Base-by-base conservation (phyloP, 805 yeast species). In the Wickerhamomyces xylosicus region DNA sequence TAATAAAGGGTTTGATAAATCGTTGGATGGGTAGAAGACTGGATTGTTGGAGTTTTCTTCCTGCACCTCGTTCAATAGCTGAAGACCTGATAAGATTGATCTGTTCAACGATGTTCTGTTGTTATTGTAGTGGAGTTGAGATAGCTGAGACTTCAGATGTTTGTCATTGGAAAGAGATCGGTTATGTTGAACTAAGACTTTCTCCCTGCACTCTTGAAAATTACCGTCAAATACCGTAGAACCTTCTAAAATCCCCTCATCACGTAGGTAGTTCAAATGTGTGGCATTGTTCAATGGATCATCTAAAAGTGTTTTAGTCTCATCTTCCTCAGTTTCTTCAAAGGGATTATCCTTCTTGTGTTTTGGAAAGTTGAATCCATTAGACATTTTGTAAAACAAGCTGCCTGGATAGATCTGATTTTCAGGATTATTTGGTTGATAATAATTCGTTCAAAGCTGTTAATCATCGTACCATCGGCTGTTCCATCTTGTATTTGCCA, bases 71-170 rank as follows among this genome's bases (percentile, higher is more conserved):
- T 58, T 52, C 36, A 83, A 52, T 20, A 80, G 51, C 31, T 68
- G 71, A 13, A 69, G 61, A 1, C 79, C 71, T 22, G 71, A 65
- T 43, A 68, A 62, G 41, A 83, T 78, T 2, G 79, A 68, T 37
- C 83, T 64, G 42, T 76, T 80, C 40, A 89, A 63, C 1, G 80
- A 69, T 0, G 75, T 63, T 40, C 82, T 71, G 61, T 79, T 79
- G 48, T 79, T 78, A 53, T 85, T 85, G 56, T 83, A 90, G 44
- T 75, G 82, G 41, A 81, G 61, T 53, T 89, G 95, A 42, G 78
- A 75, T 25, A 81, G 56, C 38, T 86, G 80, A 1, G 80, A 65
- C 35, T 67, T 63, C 43, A 67, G 50, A n/a, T 66, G 58, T 17
- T 47, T 51, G 34, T 57, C 60, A 22, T 57, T 55, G 7, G 60